Evolutionary conservation across 2,329 filamentous ascomycete species (phyloP).

Genomic region (Aureobasidium leucospermi): DNA sequence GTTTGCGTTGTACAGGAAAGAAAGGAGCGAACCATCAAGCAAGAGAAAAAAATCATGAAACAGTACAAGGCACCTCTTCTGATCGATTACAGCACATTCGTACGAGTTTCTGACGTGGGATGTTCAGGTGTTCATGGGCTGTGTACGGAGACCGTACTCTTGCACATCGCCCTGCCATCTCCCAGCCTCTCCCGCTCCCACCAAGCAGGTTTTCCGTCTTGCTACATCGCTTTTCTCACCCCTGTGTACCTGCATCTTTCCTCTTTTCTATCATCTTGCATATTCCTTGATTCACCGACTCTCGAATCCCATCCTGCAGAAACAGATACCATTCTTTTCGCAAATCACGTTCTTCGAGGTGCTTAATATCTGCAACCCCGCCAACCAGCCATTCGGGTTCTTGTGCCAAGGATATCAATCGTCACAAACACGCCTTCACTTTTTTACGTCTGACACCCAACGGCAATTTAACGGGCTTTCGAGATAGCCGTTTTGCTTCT

Average conservation of each 20-base stretch:
- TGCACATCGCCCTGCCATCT: slow-evolving; percentile 7
- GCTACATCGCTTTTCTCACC: background rate
- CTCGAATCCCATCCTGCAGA: background rate
- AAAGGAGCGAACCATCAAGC: background rate
- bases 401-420: slow-evolving; percentile 8
- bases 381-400: background rate
- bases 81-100: background rate
- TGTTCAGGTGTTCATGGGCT: background rate
- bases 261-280: background rate
- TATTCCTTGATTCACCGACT: background rate
- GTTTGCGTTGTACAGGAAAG: slow-evolving; percentile 7
- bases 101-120: background rate
- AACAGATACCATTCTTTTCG: no score
- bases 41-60: background rate
- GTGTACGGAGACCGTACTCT: background rate
- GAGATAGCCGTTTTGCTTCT: slow-evolving; percentile 1
- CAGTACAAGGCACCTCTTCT: background rate
- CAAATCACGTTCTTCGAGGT: background rate
- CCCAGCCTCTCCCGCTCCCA: slow-evolving; percentile 7
- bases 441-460: background rate
- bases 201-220: slow-evolving; percentile 2
- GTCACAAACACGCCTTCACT: background rate
- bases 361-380: background rate
- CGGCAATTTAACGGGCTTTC: background rate
- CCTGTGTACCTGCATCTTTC: slow-evolving; percentile 5